phyloP scores from a whole-genome alignment of 176 grass and related monocot genomes.

The Carex littledalei region DNA sequence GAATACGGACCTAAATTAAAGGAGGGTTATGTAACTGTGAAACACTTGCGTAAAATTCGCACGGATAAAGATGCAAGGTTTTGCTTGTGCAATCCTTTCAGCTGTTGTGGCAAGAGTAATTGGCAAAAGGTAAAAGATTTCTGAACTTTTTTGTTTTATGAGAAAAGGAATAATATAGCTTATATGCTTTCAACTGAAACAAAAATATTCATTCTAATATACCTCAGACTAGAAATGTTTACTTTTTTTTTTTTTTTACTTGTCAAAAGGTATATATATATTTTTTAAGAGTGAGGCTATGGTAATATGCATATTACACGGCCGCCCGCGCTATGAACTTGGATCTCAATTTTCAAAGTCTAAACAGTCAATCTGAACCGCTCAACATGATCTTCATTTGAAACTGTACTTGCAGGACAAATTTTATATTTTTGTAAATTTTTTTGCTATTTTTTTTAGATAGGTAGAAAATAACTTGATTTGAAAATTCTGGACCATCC shows the following conservation, averaged over 20 bases:
- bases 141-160: not conserved
- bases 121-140: conserved; percentile 53
- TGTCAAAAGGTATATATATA: not conserved
- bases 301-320: too few relatives aligned
- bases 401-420: too few relatives aligned
- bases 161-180: not conserved
- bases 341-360: too few relatives aligned
- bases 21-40: conserved; percentile 67
- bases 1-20: conserved; percentile 82
- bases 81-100: conserved; percentile 40
- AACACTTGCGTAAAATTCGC: conserved; percentile 50
- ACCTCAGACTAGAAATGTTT: not conserved
- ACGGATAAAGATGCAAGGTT: conserved; percentile 36
- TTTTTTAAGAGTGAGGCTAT: too few relatives aligned
- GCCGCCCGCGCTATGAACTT: too few relatives aligned
- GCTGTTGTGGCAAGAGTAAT: conserved; percentile 43
- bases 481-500: too few relatives aligned
- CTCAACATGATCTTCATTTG: too few relatives aligned
- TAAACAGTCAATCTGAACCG: too few relatives aligned
- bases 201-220: conserved; percentile 5
- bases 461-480: too few relatives aligned
- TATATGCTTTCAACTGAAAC: not conserved
- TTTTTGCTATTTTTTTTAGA: too few relatives aligned
- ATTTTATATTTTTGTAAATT: too few relatives aligned
- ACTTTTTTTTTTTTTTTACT: not conserved